Conservation (phyloP, 306 rosid genomes). For the Malus sieversii region DNA sequence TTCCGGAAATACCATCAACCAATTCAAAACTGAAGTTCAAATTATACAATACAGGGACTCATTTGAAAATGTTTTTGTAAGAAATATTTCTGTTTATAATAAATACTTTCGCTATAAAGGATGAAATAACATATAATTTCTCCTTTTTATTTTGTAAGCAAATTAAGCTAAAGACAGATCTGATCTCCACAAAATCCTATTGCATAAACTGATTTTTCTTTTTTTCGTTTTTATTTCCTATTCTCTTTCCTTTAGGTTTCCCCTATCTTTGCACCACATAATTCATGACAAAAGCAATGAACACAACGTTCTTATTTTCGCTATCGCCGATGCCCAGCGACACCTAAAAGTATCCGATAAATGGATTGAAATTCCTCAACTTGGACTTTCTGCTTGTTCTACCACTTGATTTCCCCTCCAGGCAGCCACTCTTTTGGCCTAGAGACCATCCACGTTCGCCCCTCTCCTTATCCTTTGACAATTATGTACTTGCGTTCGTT, state of each 20-base stretch:
- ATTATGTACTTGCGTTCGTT: conserved; percentile 6
- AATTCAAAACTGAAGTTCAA: neutral
- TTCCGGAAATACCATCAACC: neutral
- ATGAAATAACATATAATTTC: no score
- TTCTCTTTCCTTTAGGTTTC: no score
- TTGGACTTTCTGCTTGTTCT: neutral
- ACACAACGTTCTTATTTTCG: neutral
- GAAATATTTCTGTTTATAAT: no score
- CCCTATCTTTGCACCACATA: neutral
- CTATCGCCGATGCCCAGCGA: neutral
- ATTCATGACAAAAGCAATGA: neutral
- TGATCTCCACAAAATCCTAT: no score
- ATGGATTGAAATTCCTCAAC: neutral
- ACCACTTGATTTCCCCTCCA: neutral
- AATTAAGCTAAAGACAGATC: no score
- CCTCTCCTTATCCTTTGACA: conserved; percentile 7
- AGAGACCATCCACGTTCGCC: neutral
- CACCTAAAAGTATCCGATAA: neutral
- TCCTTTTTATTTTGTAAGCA: no score
- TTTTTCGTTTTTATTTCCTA: no score
- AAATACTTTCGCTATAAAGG: no score
- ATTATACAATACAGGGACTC: neutral
- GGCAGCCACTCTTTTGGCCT: conserved; percentile 11
- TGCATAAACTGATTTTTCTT: no score
- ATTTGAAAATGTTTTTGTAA: no score